Conservation (phyloP, 2,329 filamentous ascomycete species). For the Parastagonospora nodorum region DNA sequence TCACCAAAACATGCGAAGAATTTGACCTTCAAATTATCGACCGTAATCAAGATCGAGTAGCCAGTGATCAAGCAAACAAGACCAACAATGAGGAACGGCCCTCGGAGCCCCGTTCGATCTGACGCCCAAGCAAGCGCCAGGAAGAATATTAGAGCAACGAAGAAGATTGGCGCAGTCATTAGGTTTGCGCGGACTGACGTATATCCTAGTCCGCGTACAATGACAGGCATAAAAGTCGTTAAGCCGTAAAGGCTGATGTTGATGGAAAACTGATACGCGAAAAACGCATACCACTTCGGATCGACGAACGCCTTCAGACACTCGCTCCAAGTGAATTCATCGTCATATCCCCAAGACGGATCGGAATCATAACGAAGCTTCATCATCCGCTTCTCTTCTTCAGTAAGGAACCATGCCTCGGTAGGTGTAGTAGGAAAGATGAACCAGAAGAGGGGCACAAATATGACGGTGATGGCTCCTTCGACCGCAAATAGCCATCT, state of each 20-base stretch:
- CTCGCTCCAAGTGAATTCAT: conserved; percentile 84
- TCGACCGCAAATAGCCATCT: conserved; percentile 62
- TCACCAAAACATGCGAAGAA: too few species aligned
- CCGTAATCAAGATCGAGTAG: background rate
- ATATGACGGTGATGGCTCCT: conserved; percentile 56
- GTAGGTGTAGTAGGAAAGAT: conserved; percentile 57
- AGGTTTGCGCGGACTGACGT: conserved; percentile 26
- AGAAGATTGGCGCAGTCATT: conserved; percentile 34
- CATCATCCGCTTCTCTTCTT: too few species aligned
- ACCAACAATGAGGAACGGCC: conserved; percentile 23
- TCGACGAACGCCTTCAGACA: conserved; percentile 76
- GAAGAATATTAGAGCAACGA: conserved; percentile 21
- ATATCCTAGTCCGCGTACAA: conserved; percentile 29
- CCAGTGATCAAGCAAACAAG: conserved; percentile 33
- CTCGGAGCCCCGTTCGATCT: conserved; percentile 24
- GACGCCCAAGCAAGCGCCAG: conserved; percentile 25
- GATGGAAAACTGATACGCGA: conserved; percentile 45
- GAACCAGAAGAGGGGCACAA: conserved; percentile 35
- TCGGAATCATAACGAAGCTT: too few species aligned
- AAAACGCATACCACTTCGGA: conserved; percentile 61
- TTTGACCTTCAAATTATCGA: background rate
- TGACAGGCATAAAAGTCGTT: conserved; percentile 27
- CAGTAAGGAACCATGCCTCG: conserved; percentile 54
- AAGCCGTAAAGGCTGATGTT: conserved; percentile 23
- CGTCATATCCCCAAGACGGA: conserved; percentile 62